Base-by-base conservation (phyloP, 495 filamentous ascomycete species). In the Daldinia concentrica region DNA sequence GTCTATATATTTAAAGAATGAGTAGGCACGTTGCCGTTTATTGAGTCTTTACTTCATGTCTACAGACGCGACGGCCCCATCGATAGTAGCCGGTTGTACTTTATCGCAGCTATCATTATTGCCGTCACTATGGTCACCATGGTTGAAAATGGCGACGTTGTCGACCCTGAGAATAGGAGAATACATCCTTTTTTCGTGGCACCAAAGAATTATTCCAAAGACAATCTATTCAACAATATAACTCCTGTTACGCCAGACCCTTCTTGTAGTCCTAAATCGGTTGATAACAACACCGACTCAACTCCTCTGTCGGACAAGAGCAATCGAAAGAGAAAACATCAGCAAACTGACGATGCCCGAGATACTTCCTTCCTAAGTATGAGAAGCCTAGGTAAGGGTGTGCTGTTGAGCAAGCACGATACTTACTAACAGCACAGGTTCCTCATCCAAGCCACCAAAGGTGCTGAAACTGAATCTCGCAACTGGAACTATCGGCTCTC, bases 401-500 rank as follows among this genome's bases (percentile, higher is more conserved):
- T 9, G 24, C 2, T 26, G 17, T n/a, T 32, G 6, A 11, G 32
- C 6, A 14, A 24, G 43, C 57, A 24, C 11, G 37, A 57, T 32
- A 17, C 29, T 55, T 55, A 57, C 29, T 22, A 14, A 30, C 1
- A 26, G 50, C 51, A n/a, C 68, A 65, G 56, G 32, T 37, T 34
- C 69, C 15, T 24, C 32, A 14, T 56, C 36, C 7, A 84, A 83
- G 64, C 79, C 82, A 14, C 81, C 78, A 37, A 87, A 85, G 52
- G 36, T 87, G 0, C 67, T 87, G 22, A 74, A 74, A 29, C 78
- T 86, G 55, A 86, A 87, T 55, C 79, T 78, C 14, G 80, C 80
- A 37, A 86, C 85, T 8, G 85, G 86, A 27, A 87, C 85, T 3
- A 83, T 87, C 68, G 86, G 85, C n/a, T 83, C 86, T 26, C 86